Evolutionary conservation across 1,284 basidiomycete species (phyloP), one percentile per base, ranked within the genome.

Genomic region (Moniliophthora roreri): DNA sequence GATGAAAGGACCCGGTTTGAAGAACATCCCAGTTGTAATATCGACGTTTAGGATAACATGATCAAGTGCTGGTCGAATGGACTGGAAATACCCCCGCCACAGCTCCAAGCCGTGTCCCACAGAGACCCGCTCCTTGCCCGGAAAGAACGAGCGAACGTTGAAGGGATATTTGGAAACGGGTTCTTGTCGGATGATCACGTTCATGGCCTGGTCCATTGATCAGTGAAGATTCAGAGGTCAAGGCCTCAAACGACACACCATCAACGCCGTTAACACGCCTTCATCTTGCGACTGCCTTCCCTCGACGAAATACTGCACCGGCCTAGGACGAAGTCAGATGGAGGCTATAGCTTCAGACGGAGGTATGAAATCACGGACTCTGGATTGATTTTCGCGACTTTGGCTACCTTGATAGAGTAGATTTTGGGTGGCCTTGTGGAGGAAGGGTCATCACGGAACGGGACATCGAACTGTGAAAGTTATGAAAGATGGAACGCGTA

Each of bases 21-120:
- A 84, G 79, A 85, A 84, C 1, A 78, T 71, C 1, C 78, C 82
- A 0, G 82, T 83, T 4, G 76, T 75, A 48, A 84, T 83, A 52
- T 85, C 84, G 50, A 85, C 71, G 53, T 85, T 85, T 62, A 85
- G 70, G 10, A 85, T 61, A 61, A 85, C 75, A 3, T 67, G 70
- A 2, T 75, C 75, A 7, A 78, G 67, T 0, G 75, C 78, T 3
- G 83, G 82, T 15, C 82, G 72, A n/a, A 84, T 72, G 0, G 80
- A 82, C 62, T 83, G 81, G 64, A 84, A 82, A 52, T 81, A 81
- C 0, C 81, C 81, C 9, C 80, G 68, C 79, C 81, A 81, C 1
- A 83, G 66, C 18, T 77, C 70, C 9, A 85, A 67, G 0, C 82
- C 82, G 3, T 60, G 53, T 1, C 82, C 81, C 10, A 85, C 77